Evolutionary conservation across 108 stramenopile species (phyloP).

Genomic region (Stephanodiscus minutulus): DNA sequence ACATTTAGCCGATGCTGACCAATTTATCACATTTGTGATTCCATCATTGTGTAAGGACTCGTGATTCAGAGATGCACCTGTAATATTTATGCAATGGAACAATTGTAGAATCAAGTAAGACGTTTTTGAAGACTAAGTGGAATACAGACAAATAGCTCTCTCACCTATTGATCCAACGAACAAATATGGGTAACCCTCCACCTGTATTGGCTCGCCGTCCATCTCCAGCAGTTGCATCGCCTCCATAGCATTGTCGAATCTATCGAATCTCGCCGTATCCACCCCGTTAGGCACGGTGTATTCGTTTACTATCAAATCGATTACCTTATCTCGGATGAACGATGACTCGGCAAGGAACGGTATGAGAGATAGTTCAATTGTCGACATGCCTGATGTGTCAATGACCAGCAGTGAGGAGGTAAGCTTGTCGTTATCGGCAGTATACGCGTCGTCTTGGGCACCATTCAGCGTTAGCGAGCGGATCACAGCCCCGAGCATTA

Average conservation of each 20-base stretch:
- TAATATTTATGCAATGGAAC: neutral
- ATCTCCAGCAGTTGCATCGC: conserved; percentile 11
- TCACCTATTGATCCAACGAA: conserved; percentile 36
- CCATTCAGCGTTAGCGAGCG: too few relatives aligned
- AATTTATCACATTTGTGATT: conserved; percentile 34
- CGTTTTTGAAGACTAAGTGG: neutral
- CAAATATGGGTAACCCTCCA: conserved; percentile 24
- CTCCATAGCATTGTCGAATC: conserved; percentile 21
- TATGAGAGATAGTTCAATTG: too few relatives aligned
- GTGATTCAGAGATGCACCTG: conserved; percentile 29
- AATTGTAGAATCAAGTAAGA: neutral
- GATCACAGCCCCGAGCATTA: too few relatives aligned
- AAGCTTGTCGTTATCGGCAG: too few relatives aligned
- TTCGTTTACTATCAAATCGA: too few relatives aligned
- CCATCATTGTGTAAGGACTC: conserved; percentile 4
- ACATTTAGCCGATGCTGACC: conserved; percentile 16
- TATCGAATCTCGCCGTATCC: neutral
- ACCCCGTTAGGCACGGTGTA: too few relatives aligned
- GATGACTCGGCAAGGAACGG: too few relatives aligned
- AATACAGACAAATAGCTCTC: neutral
- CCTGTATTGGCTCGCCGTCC: conserved; percentile 22
- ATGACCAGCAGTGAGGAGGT: too few relatives aligned
- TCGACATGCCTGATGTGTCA: too few relatives aligned
- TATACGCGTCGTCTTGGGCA: too few relatives aligned
- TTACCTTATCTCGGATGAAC: too few relatives aligned